Evolutionary conservation across 2,329 filamentous ascomycete species (phyloP).

Genomic region (Monosporascus sp.): DNA sequence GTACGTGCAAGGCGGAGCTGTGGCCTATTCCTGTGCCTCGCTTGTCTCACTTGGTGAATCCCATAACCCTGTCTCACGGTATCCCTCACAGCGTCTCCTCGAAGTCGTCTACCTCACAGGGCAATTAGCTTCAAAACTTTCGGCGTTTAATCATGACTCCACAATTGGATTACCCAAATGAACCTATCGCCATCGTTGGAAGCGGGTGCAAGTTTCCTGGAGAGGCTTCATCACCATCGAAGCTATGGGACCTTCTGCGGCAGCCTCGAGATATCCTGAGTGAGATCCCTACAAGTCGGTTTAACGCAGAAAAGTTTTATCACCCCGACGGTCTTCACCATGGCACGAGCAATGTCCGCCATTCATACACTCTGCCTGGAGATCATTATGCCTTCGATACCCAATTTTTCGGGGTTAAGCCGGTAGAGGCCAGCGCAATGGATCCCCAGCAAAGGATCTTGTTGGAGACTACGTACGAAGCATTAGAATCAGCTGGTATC

Average conservation of each 20-base stretch:
- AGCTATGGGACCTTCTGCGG: not conserved
- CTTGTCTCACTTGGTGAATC: too few species aligned
- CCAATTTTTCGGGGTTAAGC: conserved; percentile 4
- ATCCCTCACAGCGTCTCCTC: too few species aligned
- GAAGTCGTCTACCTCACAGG: too few species aligned
- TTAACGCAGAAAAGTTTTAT: conserved; percentile 7
- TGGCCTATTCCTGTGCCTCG: too few species aligned
- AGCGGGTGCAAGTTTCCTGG: not conserved
- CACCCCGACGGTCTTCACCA: conserved; percentile 3
- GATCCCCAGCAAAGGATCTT: conserved; percentile 7
- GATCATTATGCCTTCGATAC: conserved; percentile 3
- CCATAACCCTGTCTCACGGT: too few species aligned
- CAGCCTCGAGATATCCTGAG: not conserved
- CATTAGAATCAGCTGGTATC: conserved; percentile 1
- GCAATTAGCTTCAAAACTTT: too few species aligned
- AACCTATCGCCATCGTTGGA: conserved; percentile 19
- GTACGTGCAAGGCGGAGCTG: too few species aligned
- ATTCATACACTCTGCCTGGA: conserved; percentile 5
- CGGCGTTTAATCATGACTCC: too few species aligned
- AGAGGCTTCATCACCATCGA: not conserved
- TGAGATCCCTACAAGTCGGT: conserved; percentile 8
- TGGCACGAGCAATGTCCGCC: conserved; percentile 4
- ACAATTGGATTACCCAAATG: conserved; percentile 3
- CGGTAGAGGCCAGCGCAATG: not conserved
- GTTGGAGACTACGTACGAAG: conserved; percentile 7